Base-by-base conservation (phyloP, 23 red algal species). In the Agarophyton chilense region DNA sequence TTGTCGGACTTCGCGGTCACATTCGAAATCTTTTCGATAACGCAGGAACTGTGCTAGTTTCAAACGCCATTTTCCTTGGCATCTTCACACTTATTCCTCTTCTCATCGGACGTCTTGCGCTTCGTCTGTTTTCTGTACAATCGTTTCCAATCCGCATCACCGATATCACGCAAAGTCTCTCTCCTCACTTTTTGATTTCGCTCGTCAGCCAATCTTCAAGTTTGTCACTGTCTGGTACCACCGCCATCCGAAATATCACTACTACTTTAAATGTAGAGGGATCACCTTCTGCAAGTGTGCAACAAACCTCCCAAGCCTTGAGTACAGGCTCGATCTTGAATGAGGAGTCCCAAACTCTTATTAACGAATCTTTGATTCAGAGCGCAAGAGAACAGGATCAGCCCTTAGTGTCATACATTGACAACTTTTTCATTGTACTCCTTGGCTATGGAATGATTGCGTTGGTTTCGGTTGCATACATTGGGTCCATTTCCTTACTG, bases 21-120 rank as follows among this genome's bases (percentile, higher is more conserved):
- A 73, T 98, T 70, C 95, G 90, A 66, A 92, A 92, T 72, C 34
- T 98, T 14, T 83, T 98, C 55, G 95, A 98, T 39, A 93, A 94
- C 19, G 95, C 90, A 38, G 90, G 95, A 35, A 94, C 95, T 22
- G 95, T 98, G 21, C 87, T 98, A 0, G 76, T 93, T 22, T 88
- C 87, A 7, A 98, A 98, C 41, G 95, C 90, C 10, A 57, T 98
- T 35, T 89, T 98, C 46, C 77, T 98, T 12, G 86, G 87, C 9
- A 60, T 93, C 40, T 93, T 98, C 52, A 87, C 87, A 33, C 75
- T 98, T 7, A 81, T 94, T 43, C 95, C 95, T 16, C 83, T 93
- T 2, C 77, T 93, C 16, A 82, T 93, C 18, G 95, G 95, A 12
- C 72, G 84, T 17, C 74, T 90, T 35, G 70, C 84, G 25, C 68